phyloP scores from a whole-genome alignment of 2,329 filamentous ascomycete species.

The Epicoccum sorghinum region DNA sequence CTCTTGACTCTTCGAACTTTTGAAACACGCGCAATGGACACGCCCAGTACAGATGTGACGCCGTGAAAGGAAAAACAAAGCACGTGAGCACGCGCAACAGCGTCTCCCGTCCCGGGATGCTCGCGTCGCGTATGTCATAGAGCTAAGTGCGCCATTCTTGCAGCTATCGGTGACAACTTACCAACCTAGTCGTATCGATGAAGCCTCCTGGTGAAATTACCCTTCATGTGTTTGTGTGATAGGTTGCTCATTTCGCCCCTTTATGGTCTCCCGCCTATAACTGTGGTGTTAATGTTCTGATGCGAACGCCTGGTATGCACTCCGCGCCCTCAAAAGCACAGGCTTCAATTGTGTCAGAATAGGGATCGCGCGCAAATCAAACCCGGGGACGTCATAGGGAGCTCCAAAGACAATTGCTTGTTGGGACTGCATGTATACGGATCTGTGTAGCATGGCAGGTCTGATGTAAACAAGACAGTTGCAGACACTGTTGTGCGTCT shows the following conservation, averaged over 20 bases:
- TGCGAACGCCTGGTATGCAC: constrained; percentile 8
- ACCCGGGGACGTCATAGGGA: constrained; percentile 3
- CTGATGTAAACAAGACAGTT: not conserved
- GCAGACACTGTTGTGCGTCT: too few relatives aligned
- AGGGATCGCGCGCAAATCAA: not conserved
- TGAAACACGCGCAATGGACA: too few relatives aligned
- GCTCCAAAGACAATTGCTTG: not conserved
- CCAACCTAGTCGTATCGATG: not conserved
- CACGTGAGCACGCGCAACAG: constrained; percentile 14
- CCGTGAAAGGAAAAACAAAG: not conserved
- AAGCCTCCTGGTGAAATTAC: not conserved
- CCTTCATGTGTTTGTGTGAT: not conserved
- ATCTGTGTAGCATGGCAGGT: not conserved
- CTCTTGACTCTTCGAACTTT: too few relatives aligned
- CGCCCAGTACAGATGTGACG: too few relatives aligned
- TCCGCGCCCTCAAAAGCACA: constrained; percentile 5
- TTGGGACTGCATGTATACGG: not conserved
- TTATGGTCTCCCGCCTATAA: not conserved
- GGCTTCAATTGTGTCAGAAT: not conserved
- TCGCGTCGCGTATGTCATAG: constrained; percentile 11
- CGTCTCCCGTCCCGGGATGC: not conserved
- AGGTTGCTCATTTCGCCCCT: not conserved
- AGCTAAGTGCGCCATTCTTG: constrained; percentile 13
- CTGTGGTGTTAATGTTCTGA: not conserved
- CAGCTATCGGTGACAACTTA: not conserved